Percentiles rank a stretch among this genome's conserved stretches.
phyloP scores from a whole-genome alignment of 148 eudicot species.

The Rhododendron williamsianum region DNA sequence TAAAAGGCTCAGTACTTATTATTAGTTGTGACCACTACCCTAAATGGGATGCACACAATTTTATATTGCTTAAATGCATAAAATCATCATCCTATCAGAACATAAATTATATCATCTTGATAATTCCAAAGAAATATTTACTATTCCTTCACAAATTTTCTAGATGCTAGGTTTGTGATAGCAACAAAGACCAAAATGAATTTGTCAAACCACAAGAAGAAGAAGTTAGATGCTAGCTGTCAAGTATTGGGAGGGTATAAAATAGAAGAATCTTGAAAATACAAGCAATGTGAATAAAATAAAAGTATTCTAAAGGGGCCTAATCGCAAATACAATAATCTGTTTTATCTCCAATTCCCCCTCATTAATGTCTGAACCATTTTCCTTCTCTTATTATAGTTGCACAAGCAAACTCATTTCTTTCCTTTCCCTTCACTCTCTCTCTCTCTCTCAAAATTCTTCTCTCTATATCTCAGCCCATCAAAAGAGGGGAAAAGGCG shows the following conservation, averaged over 20 bases:
- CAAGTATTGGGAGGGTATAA: neutral
- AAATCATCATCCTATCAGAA: neutral
- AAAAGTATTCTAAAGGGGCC: slow-evolving; percentile 3
- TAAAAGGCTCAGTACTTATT: neutral
- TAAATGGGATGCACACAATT: neutral
- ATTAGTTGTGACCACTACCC: neutral
- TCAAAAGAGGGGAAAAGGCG: neutral
- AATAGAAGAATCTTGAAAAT: slow-evolving; percentile 12
- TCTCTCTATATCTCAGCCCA: slow-evolving; percentile 1
- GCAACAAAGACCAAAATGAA: neutral
- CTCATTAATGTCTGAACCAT: slow-evolving; percentile 21
- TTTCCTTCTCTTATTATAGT: slow-evolving; percentile 11
- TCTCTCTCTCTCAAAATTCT: neutral
- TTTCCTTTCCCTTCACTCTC: slow-evolving; percentile 17
- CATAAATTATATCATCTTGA: neutral
- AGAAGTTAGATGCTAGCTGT: neutral
- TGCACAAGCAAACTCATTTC: slow-evolving; percentile 21
- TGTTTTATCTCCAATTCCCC: slow-evolving; percentile 15
- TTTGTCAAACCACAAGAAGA: neutral
- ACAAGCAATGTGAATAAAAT: neutral
- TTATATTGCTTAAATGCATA: neutral
- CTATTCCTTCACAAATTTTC: neutral
- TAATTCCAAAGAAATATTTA: neutral
- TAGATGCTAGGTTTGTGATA: neutral
- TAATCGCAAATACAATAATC: neutral